Evolutionary conservation across 2,329 filamentous ascomycete species (phyloP).

Genomic region (Colletotrichum camelliae): DNA sequence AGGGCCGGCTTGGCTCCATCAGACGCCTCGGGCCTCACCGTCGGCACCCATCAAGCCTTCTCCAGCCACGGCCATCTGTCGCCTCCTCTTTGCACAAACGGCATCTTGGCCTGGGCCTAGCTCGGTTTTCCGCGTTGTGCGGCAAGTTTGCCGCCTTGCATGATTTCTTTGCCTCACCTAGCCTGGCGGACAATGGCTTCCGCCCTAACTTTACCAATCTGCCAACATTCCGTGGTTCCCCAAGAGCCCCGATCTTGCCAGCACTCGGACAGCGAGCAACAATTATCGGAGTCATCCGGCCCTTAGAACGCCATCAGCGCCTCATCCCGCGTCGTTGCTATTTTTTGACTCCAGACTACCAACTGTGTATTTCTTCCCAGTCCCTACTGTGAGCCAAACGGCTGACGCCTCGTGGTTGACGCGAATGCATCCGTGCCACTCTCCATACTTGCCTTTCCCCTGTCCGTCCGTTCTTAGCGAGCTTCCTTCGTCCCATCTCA

Average conservation of each 20-base stretch:
- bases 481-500: slow-evolving; percentile 6
- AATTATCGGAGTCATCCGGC: background rate
- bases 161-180: background rate
- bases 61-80: background rate
- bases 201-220: background rate
- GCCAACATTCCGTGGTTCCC: background rate
- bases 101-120: background rate
- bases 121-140: background rate
- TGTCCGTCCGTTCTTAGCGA: background rate
- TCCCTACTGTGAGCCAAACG: background rate
- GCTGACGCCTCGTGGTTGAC: background rate
- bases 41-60: background rate
- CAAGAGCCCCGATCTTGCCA: background rate
- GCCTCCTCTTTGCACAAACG: background rate
- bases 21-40: background rate
- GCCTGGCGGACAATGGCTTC: background rate
- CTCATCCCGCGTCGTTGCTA: background rate
- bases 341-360: background rate
- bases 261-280: background rate
- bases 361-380: background rate
- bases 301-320: background rate
- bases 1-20: background rate
- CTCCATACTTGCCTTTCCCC: background rate
- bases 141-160: background rate
- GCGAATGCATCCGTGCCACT: background rate